phyloP scores from a whole-genome alignment of 2,329 filamentous ascomycete species.

The Nemania sp. region DNA sequence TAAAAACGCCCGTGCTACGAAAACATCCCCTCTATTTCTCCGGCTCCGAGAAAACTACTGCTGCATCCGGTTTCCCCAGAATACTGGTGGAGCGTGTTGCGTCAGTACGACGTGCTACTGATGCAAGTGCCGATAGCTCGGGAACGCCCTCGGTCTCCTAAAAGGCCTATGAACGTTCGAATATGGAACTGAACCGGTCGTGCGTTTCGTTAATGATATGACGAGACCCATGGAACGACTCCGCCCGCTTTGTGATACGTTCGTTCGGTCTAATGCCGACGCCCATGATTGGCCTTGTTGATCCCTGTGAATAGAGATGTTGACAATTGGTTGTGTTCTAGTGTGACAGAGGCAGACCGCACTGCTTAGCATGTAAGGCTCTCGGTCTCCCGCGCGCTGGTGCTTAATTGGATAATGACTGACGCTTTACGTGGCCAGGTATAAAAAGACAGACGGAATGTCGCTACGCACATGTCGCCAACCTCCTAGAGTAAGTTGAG shows the following conservation, averaged over 20 bases:
- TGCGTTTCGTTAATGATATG: slow-evolving; percentile 21
- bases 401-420: slow-evolving; percentile 26
- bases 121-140: slow-evolving; percentile 36
- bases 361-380: slow-evolving; percentile 72
- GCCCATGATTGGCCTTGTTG: slow-evolving; percentile 20
- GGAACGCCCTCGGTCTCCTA: slow-evolving; percentile 17
- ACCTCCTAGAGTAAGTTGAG: slow-evolving; percentile 76
- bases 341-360: slow-evolving; percentile 80
- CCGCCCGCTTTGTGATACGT: slow-evolving; percentile 16
- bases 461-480: slow-evolving; percentile 80
- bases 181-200: slow-evolving; percentile 14
- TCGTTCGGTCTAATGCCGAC: slow-evolving; percentile 5
- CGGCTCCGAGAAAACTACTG: slow-evolving; percentile 20
- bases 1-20: not conserved
- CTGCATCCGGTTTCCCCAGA: slow-evolving; percentile 22
- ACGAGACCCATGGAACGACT: slow-evolving; percentile 9
- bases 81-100: slow-evolving; percentile 39
- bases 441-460: slow-evolving; percentile 82
- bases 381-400: slow-evolving; percentile 9
- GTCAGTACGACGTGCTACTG: slow-evolving; percentile 48
- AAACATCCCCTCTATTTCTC: slow-evolving; percentile 8
- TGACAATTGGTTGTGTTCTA: slow-evolving; percentile 52
- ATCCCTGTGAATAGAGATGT: slow-evolving; percentile 33
- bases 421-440: slow-evolving; percentile 60
- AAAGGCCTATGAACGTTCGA: slow-evolving; percentile 10